Evolutionary conservation across 2,329 filamentous ascomycete genomes (phyloP), one percentile per base, ranked within the genome.

Genomic region (Periconia macrospinosa): DNA sequence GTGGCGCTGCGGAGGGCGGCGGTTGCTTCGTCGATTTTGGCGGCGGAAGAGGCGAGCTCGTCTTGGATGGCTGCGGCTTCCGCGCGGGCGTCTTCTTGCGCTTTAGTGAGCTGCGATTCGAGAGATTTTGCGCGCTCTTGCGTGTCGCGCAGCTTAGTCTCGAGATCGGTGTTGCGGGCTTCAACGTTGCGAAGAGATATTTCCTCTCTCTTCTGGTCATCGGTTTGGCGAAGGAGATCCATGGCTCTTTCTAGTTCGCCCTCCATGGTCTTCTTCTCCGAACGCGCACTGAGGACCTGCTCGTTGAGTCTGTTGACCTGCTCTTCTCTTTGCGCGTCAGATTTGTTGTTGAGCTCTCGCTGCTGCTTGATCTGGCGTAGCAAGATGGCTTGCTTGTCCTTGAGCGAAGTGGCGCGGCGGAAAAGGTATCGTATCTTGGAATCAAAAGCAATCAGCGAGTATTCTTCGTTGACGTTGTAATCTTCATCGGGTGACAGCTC

Each of bases 321-420:
- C 23, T 62, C 70, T 48, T 75, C 73, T 50, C 68, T 73, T 45
- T 75, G 71, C 2, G 69, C 80, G 62, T 96, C 91, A 1, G 91
- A 92, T 68, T 92, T 92, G 77, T 83, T 92, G 75, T 96, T 96
- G 53, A 97, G 83, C 68, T 96, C 91, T 54, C 92, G 89, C 75
- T 97, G 93, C 71, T 97, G 92, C 76, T 96, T 93, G 66, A 97
- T 93, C 72, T 97, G 92, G 42, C 92, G 86, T 66, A 93, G 89
- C 9, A 97, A 81, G 19, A 96, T 92, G 46, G 86, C 85, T 70
- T 96, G 95, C 70, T 97, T 92, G 63, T 96, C 90, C 57, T 90
- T 87, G 35, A 97, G 79, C 18, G 84, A 84, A 17, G 87, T 88
- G n/a, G 91, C 84, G 54, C 91, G 89, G 41, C 82, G 81, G 68